phyloP scores from a whole-genome alignment of 805 yeast species.

The Starmerella riodocensis region DNA sequence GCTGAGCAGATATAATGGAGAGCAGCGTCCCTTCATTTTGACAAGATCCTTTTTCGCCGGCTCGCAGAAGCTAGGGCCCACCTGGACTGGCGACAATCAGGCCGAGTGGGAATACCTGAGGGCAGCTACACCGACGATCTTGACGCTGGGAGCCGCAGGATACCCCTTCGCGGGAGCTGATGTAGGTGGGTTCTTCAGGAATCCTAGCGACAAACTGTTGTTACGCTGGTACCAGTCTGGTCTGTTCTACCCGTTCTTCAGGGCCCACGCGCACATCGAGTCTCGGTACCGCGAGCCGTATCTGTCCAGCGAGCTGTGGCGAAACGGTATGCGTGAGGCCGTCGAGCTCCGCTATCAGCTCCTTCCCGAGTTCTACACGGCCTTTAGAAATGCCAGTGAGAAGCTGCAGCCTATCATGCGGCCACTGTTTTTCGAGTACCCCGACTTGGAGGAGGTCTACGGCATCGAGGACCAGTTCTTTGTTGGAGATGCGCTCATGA shows the following conservation, averaged over 20 bases:
- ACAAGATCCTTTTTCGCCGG: slow-evolving; percentile 85
- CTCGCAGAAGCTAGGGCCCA: slow-evolving; percentile 78
- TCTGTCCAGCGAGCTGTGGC: slow-evolving; percentile 32
- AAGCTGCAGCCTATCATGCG: slow-evolving; percentile 54
- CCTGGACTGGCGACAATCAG: slow-evolving; percentile 97
- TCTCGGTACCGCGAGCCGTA: slow-evolving; percentile 88
- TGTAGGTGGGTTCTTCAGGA: slow-evolving; percentile 91
- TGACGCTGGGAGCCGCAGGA: slow-evolving; percentile 69
- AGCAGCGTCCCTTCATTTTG: slow-evolving; percentile 68
- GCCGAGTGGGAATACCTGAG: slow-evolving; percentile 81
- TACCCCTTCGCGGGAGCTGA: slow-evolving; percentile 94
- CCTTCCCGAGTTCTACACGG: slow-evolving; percentile 68
- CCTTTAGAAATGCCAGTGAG: slow-evolving; percentile 50
- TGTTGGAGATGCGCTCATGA: slow-evolving; percentile 53
- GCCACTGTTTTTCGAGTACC: slow-evolving; percentile 26
- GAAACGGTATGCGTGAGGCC: slow-evolving; percentile 33
- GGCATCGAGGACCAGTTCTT: slow-evolving; percentile 73
- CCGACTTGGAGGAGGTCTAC: slow-evolving; percentile 33
- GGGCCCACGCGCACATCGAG: slow-evolving; percentile 95
- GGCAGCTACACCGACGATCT: slow-evolving; percentile 73
- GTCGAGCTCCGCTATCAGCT: slow-evolving; percentile 60
- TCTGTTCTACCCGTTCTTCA: slow-evolving; percentile 87
- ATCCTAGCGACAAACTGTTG: slow-evolving; percentile 68
- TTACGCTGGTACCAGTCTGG: slow-evolving; percentile 96
- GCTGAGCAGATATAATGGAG: slow-evolving; percentile 34